These are phyloP conservation scores for Misopates orontium DNA, from an alignment of 257 asterid genomes.

Conservation along the genomic window DNA sequence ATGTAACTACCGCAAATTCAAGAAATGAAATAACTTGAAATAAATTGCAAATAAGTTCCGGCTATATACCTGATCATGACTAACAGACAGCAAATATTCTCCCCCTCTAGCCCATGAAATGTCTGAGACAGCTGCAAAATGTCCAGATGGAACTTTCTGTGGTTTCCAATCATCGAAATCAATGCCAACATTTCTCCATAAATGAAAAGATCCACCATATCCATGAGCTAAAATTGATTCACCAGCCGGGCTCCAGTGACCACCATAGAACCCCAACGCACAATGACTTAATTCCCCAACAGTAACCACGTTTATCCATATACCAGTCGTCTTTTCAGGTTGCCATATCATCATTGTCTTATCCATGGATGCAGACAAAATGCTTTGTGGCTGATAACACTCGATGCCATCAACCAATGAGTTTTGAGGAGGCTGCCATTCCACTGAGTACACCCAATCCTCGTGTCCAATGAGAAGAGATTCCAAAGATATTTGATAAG, in stretches of 20 bases:
- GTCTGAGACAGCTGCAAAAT: conserved; percentile 86
- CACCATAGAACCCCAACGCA: conserved; percentile 95
- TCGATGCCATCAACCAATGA: conserved; percentile 47
- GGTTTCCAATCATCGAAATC: conserved; percentile 89
- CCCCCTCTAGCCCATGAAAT: conserved; percentile 81
- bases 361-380: conserved; percentile 96
- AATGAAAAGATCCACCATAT: conserved; percentile 94
- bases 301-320: conserved; percentile 95
- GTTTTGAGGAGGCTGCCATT: conserved; percentile 83
- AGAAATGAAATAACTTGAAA: neutral
- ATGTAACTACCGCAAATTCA: too few relatives aligned
- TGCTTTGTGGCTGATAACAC: conserved; percentile 77
- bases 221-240: conserved; percentile 88
- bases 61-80: conserved; percentile 88
- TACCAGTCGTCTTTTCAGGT: conserved; percentile 92
- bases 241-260: conserved; percentile 86
- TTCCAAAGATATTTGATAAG: conserved; percentile 82
- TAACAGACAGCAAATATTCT: conserved; percentile 80
- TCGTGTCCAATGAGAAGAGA: conserved; percentile 96
- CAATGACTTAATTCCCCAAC: conserved; percentile 96
- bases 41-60: neutral
- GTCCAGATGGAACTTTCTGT: conserved; percentile 96
- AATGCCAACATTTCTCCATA: conserved; percentile 78
- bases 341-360: conserved; percentile 99
- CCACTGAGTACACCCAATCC: conserved; percentile 98